Percentiles rank a stretch among this genome's conserved stretches.
Conservation (phyloP, 1,284 basidiomycete genomes). For the Marasmius tenuissimus region DNA sequence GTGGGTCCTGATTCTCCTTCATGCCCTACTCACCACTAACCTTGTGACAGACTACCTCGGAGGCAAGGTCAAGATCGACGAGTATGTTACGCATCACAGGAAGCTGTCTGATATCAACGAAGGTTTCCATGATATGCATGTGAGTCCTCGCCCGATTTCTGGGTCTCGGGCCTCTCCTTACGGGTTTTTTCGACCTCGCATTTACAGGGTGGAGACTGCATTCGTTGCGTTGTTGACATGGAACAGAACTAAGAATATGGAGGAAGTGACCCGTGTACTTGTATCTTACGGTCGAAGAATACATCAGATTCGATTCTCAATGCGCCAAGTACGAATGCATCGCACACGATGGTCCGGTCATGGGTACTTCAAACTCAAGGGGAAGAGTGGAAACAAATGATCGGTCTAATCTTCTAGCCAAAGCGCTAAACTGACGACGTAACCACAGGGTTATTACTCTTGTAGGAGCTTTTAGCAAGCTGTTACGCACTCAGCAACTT, state of each 20-base stretch:
- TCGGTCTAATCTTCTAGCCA: too few species aligned
- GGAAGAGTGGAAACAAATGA: too few species aligned
- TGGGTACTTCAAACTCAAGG: too few species aligned
- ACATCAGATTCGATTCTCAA: background rate
- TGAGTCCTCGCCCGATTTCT: constrained; percentile 41
- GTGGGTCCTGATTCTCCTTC: constrained; percentile 22
- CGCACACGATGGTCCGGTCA: too few species aligned
- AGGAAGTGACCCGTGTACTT: background rate
- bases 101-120: constrained; percentile 81
- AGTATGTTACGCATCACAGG: constrained; percentile 85
- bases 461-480: too few species aligned
- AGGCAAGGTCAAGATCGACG: constrained; percentile 80
- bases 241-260: constrained; percentile 26
- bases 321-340: too few species aligned
- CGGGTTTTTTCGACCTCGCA: background rate
- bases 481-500: too few species aligned
- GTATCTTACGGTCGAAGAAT: background rate
- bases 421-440: too few species aligned
- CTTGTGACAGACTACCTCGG: constrained; percentile 61
- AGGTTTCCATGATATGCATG: constrained; percentile 95
- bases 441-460: too few species aligned
- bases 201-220: constrained; percentile 81
- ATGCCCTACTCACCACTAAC: background rate
- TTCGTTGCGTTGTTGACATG: constrained; percentile 90
- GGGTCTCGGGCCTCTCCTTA: background rate